These are phyloP conservation scores for Aspergillus nomiae DNA, from an alignment of 2,329 filamentous ascomycete species.

Conservation along the genomic window DNA sequence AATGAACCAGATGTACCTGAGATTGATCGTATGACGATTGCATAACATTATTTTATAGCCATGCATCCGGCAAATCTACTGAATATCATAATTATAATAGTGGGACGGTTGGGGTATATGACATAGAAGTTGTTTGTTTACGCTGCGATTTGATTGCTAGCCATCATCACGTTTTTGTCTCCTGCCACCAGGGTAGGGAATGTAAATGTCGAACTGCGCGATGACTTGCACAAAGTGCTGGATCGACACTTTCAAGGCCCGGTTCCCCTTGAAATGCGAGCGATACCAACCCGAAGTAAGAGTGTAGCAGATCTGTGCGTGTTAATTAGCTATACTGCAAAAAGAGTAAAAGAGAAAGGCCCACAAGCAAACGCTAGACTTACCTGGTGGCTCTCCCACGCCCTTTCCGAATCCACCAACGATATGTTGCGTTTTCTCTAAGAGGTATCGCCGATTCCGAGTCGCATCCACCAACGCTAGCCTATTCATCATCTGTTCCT, in stretches of 20 bases:
- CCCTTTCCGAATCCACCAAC: constrained; percentile 82
- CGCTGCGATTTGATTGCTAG: background rate
- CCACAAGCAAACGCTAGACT: constrained; percentile 15
- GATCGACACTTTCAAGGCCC: constrained; percentile 71
- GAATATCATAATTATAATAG: background rate
- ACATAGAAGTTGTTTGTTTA: constrained; percentile 1
- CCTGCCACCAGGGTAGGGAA: constrained; percentile 42
- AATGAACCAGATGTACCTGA: background rate
- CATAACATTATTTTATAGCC: constrained; percentile 5
- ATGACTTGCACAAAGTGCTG: constrained; percentile 72
- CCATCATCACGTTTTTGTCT: constrained; percentile 7
- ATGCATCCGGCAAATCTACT: background rate
- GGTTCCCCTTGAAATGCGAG: constrained; percentile 72
- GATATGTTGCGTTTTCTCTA: constrained; percentile 82
- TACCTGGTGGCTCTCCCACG: constrained; percentile 67
- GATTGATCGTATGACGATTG: constrained; percentile 11
- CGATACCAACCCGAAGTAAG: constrained; percentile 81
- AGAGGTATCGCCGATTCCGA: constrained; percentile 73
- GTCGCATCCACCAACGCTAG: constrained; percentile 59
- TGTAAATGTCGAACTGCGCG: constrained; percentile 43
- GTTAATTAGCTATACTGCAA: background rate
- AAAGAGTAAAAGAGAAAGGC: background rate
- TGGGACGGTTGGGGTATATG: constrained; percentile 9
- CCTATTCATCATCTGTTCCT: constrained; percentile 59
- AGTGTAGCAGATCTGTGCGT: constrained; percentile 73